A percentile compares a stretch with the other conserved stretches of the same genome.
Conservation (phyloP, 805 yeast species). For the Suhomyces sp. region DNA sequence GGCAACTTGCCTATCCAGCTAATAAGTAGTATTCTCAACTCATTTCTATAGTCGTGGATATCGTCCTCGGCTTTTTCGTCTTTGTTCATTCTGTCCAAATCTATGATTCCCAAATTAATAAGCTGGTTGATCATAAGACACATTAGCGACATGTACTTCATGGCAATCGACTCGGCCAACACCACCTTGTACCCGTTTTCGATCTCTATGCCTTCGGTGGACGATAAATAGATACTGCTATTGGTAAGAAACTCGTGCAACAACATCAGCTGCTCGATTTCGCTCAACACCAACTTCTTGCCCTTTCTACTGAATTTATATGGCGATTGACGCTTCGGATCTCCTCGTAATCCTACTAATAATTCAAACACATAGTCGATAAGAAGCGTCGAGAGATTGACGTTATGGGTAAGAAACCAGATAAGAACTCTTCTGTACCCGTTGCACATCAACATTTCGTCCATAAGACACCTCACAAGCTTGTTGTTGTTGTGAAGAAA, state of each 20-base stretch:
- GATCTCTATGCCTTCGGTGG: conserved; percentile 29
- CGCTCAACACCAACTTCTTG: conserved; percentile 44
- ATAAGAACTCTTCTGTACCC: conserved; percentile 63
- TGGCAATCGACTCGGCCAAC: conserved; percentile 31
- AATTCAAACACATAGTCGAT: conserved; percentile 65
- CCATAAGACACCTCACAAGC: conserved; percentile 54
- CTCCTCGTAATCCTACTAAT: conserved; percentile 55
- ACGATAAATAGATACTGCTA: conserved; percentile 31
- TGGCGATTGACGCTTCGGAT: conserved; percentile 16
- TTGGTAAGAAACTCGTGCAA: conserved; percentile 68
- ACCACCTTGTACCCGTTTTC: conserved; percentile 27
- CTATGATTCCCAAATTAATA: conserved; percentile 42
- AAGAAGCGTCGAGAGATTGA: conserved; percentile 51
- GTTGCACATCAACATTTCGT: conserved; percentile 67
- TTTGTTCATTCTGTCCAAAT: conserved; percentile 29
- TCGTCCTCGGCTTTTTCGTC: conserved; percentile 17
- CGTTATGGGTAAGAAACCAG: conserved; percentile 61
- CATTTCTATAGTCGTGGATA: conserved; percentile 53
- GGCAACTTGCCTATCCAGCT: conserved; percentile 63
- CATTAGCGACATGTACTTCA: conserved; percentile 48
- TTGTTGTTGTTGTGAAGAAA: conserved; percentile 50
- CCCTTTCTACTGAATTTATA: conserved; percentile 59
- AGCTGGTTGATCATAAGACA: conserved; percentile 63
- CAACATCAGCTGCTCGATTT: conserved; percentile 61
- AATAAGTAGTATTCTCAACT: conserved; percentile 56